A percentile compares a stretch with the other conserved stretches of the same genome.
Evolutionary conservation across 257 asterid species (phyloP).

Genomic region (Gynochthodes officinalis): DNA sequence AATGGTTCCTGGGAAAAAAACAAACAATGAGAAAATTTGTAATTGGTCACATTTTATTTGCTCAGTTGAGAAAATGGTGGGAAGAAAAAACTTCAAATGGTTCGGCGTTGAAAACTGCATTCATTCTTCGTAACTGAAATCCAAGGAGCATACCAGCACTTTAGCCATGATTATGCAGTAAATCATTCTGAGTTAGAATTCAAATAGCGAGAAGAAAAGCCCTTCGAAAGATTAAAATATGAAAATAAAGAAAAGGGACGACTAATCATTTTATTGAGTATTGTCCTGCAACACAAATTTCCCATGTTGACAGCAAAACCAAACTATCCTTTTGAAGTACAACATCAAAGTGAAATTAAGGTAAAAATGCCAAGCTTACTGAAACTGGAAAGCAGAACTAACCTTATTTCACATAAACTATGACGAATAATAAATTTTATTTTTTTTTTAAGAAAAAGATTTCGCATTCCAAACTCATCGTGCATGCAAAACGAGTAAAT

Average conservation of each 20-base stretch:
- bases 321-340: no score
- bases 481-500: not conserved
- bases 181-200: no score
- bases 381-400: not conserved
- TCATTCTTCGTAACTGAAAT: not conserved
- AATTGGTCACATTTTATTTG: not conserved
- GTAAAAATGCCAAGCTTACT: not conserved
- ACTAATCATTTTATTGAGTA: no score
- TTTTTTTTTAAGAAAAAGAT: no score
- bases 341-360: not conserved
- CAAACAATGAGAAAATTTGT: not conserved
- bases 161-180: no score
- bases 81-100: not conserved
- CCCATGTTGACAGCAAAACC: no score
- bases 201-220: no score
- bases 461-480: not conserved
- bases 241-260: no score
- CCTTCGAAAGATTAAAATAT: no score
- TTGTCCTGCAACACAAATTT: not conserved
- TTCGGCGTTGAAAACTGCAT: not conserved
- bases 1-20: conserved; percentile 68
- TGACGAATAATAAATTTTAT: no score
- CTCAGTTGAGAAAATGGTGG: not conserved
- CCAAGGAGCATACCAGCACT: no score
- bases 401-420: no score